Evolutionary conservation across 495 filamentous ascomycete species (phyloP).

Genomic region (Lindgomyces ingoldianus): DNA sequence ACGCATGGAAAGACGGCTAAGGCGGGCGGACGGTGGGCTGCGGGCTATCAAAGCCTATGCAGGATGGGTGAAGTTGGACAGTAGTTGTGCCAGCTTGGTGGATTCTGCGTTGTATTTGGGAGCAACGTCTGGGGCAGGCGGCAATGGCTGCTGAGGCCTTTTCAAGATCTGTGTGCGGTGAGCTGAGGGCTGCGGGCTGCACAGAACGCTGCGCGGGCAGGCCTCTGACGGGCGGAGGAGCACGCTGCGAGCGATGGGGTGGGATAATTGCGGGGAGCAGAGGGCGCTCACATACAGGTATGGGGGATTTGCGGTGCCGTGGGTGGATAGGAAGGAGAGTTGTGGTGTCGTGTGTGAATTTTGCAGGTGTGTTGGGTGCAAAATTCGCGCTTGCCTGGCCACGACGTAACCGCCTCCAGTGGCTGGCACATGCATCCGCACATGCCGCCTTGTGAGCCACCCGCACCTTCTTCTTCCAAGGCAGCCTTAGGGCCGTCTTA

Average conservation of each 20-base stretch:
- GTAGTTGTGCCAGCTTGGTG: conserved; percentile 36
- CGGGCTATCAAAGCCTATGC: conserved; percentile 37
- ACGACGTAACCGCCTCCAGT: not conserved
- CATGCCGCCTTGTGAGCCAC: not conserved
- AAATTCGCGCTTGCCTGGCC: conserved; percentile 9
- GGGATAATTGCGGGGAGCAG: not conserved
- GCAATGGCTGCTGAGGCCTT: conserved; percentile 13
- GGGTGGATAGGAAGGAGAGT: not conserved
- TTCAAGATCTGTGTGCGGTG: conserved; percentile 3
- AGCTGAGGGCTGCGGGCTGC: not conserved
- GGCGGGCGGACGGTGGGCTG: conserved; percentile 16
- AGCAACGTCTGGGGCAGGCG: not conserved
- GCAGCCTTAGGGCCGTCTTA: conserved; percentile 2
- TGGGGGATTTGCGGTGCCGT: not conserved
- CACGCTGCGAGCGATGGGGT: not conserved
- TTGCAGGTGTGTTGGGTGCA: conserved; percentile 6
- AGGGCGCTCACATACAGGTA: not conserved
- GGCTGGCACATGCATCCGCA: not conserved
- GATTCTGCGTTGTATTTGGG: not conserved
- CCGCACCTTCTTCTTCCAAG: not conserved
- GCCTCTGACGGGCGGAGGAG: not conserved
- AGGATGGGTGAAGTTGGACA: conserved; percentile 11
- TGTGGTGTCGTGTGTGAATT: conserved; percentile 1
- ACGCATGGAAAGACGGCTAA: conserved; percentile 72
- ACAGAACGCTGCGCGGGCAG: conserved; percentile 17